Evolutionary conservation across 345 rosid species (phyloP).

Genomic region (Brassica cretica): DNA sequence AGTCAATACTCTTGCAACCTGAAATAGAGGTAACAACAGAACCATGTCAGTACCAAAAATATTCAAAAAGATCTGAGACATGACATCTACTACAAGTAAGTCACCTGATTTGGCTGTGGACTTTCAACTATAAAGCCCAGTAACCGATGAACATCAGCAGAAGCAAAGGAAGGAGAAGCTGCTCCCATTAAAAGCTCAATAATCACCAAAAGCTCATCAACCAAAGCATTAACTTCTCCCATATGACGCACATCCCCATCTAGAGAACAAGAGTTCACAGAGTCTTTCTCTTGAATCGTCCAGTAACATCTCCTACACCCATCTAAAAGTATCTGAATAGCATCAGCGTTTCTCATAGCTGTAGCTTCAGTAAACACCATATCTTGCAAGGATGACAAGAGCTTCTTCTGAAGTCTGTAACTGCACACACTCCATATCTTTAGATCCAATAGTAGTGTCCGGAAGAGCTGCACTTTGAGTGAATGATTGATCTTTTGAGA

Average conservation of each 20-base stretch:
- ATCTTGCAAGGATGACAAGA: conserved; percentile 88
- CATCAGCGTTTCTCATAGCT: conserved; percentile 90
- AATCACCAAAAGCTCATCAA: conserved; percentile 94
- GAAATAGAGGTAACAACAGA: conserved; percentile 31
- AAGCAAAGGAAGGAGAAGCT: conserved; percentile 67
- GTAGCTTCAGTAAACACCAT: conserved; percentile 89
- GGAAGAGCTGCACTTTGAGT: conserved; percentile 88
- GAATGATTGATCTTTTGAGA: conserved; percentile 76
- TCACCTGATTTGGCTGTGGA: conserved; percentile 96
- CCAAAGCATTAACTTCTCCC: conserved; percentile 95
- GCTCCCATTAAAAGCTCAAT: conserved; percentile 92
- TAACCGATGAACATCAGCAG: conserved; percentile 68
- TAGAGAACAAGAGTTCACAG: conserved; percentile 54
- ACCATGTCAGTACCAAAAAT: conserved; percentile 13
- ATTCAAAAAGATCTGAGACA: not conserved
- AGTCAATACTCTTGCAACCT: conserved; percentile 90
- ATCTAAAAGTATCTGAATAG: conserved; percentile 94
- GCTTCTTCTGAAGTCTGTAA: conserved; percentile 92
- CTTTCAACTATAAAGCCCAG: conserved; percentile 90
- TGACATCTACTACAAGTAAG: not conserved
- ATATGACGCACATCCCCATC: conserved; percentile 60
- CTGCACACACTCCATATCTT: conserved; percentile 93
- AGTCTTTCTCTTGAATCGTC: conserved; percentile 81
- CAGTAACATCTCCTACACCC: conserved; percentile 97
- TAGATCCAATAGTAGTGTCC: conserved; percentile 77